Base-by-base conservation (phyloP, 805 yeast genomes). In the Lachancea thermotolerans region DNA sequence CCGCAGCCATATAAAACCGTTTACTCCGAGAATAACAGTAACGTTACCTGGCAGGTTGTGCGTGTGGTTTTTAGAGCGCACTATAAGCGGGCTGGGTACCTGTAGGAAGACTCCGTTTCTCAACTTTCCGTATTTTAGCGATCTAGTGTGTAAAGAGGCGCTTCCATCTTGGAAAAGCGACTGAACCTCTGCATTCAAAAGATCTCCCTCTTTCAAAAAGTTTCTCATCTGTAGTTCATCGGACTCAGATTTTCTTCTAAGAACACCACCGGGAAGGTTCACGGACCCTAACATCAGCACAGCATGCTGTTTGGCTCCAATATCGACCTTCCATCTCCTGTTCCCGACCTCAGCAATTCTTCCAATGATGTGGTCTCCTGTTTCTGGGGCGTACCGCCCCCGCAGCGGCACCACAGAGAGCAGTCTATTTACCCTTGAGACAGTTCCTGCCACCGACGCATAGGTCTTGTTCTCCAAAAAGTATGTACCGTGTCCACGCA, bases 401-500 rank as follows among this genome's bases (percentile, higher is more conserved):
- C 86, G 75, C 48, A 91, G 73, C 3, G 98, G 95, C 27, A 78
- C 68, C 15, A 93, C 98, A 57, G 90, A 82, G 47, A 93, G 72
- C 47, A 93, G 72, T 56, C 90, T 79, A 64, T 93, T 93, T 43
- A 90, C 96, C 50, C 91, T 74, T 1, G 85, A 77, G 4, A 93
- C 82, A 10, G 81, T 80, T 4, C 99, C 99, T 0, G 96, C 96
- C 6, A 91, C 96, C 0, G 97, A 83, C 2, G 96, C 83, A 62
- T 78, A 88, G 0, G 96, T 88, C 54, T 75, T 71, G 52, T 82
- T 83, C 30, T 79, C 80, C 34, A 84, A 67, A 53, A 82, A 78
- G 62, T 88, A 93, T 0, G 98, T 93, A 5, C 99, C 99, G 60
- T 91, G 99, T 28, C 99, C 99, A 59, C 95, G 78, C 99, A 93